Base-by-base conservation (phyloP, 768 basidiomycete species). In the Leccinum disarticulatum region DNA sequence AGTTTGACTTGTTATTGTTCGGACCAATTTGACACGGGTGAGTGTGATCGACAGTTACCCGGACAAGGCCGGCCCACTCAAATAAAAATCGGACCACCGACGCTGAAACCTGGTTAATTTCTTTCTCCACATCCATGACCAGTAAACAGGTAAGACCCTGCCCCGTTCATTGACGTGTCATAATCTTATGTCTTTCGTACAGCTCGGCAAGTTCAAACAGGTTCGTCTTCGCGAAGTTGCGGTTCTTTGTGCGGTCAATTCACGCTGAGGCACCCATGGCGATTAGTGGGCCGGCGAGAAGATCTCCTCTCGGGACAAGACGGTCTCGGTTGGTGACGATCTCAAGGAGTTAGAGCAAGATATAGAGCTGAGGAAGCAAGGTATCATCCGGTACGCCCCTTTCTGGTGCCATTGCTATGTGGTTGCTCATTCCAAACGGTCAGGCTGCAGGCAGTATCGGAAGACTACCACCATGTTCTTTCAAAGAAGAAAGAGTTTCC, bases 221-320 rank as follows among this genome's bases (percentile, higher is more conserved):
- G 90, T 90, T 61, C 58, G 80, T 68, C 3, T 31, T 47, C 13
- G 31, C 57, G 53, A 55, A 15, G 10, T 22, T 41, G 60, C 43
- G 51, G 31, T 59, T 47, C 27, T 51, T 56, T 53, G 36, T 56
- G 38, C 11, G 30, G 38, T 57, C 14, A 22, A 36, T 56, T 48
- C 36, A 55, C 35, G 55, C 54, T 66, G 68, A 67, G 75, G 66
- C 69, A 61, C 19, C 19, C 15, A 46, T 46, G n/a, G 43, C 5
- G 10, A 52, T 17, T 67, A 95, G 90, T 91, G 92, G 90, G 91
- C 91, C 6, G 91, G 90, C 46, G 93, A 95, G 76, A 88, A 91
- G 65, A 92, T 97, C 55, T 87, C 90, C 43, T 82, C 88, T 27
- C 84, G 87, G 63, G 91, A 93, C 70, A 95, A 90, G 80, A 87